Conservation (phyloP, 169 alveolate genomes). For the Perkinsus olseni region DNA sequence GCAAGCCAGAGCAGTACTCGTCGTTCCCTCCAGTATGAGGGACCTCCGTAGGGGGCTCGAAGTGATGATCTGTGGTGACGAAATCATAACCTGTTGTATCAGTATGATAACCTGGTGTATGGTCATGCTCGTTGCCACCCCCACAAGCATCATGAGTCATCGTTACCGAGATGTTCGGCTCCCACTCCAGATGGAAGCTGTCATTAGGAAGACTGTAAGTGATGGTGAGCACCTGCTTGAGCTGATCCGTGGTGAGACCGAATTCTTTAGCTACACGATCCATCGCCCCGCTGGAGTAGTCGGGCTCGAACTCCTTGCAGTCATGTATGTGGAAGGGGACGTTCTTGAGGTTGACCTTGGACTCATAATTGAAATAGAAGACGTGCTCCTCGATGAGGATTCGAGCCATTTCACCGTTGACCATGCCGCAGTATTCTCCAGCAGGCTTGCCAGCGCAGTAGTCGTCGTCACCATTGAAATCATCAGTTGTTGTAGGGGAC, state of each 20-base stretch:
- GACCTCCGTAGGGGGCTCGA: neutral
- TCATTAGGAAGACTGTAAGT: neutral
- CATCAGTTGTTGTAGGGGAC: neutral
- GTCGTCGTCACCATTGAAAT: neutral
- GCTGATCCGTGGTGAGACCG: neutral
- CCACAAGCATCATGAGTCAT: neutral
- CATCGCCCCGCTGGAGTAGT: neutral
- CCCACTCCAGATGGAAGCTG: neutral
- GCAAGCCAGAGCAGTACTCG: neutral
- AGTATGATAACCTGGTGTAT: no score
- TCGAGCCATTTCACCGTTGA: neutral
- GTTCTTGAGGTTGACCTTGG: neutral
- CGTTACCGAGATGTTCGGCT: neutral
- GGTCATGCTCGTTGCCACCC: no score
- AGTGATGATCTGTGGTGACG: no score
- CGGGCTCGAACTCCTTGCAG: neutral
- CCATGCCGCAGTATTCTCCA: neutral
- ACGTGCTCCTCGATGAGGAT: neutral
- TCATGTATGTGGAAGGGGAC: neutral
- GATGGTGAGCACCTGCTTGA: neutral
- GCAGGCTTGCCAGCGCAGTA: neutral
- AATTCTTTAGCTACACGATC: neutral
- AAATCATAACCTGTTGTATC: no score
- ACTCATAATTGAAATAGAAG: neutral
- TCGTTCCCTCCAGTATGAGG: neutral